A percentile compares a stretch with the other conserved stretches of the same genome.
phyloP scores from a whole-genome alignment of 2,329 filamentous ascomycete species.

The Onygenales sp. region DNA sequence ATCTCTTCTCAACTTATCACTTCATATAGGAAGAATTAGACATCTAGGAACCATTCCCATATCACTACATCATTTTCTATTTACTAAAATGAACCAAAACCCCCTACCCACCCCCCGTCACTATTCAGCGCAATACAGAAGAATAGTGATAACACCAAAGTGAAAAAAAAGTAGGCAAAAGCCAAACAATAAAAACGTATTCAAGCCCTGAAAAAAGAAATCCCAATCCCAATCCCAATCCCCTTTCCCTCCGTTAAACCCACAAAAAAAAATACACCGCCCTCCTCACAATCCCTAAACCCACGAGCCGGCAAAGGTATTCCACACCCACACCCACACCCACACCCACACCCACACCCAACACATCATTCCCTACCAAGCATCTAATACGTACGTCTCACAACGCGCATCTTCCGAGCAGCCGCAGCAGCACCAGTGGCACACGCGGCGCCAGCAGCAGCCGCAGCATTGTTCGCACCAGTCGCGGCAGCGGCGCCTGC shows the following conservation, averaged over 20 bases:
- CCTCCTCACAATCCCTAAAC: not conserved
- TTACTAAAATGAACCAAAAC: no score
- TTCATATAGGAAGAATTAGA: no score
- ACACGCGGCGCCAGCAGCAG: not conserved
- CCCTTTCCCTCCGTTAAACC: no score
- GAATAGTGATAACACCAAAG: not conserved
- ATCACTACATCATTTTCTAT: no score
- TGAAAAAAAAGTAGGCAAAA: not conserved
- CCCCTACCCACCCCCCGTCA: no score
- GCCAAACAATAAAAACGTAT: not conserved
- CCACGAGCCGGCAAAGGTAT: no score
- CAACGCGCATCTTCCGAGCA: not conserved
- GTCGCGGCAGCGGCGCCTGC: not conserved
- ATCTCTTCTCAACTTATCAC: no score
- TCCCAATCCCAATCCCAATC: no score
- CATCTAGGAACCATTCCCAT: no score
- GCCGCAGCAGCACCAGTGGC: not conserved
- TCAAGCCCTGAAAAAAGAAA: not conserved
- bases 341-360: no score
- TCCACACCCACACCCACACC: no score
- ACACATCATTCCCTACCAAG: no score
- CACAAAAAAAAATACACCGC: not conserved
- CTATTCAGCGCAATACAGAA: not conserved
- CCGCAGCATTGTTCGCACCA: not conserved
- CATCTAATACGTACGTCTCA: not conserved